Conservation (phyloP, 306 rosid species). For the Oxytropis ochrocephala region DNA sequence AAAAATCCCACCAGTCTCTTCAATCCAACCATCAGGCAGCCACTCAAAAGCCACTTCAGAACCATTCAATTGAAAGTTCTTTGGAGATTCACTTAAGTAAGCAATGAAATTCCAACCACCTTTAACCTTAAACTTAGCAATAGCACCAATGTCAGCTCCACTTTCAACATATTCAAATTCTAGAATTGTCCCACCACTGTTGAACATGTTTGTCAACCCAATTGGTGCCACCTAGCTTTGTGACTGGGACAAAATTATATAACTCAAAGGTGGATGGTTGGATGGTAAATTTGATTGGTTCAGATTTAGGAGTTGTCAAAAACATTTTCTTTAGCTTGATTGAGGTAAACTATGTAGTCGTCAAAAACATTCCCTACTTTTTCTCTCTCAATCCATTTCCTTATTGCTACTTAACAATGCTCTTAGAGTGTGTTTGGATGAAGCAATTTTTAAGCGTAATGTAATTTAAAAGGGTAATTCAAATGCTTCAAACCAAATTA, state of each 20-base stretch:
- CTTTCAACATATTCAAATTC: slow-evolving; percentile 40
- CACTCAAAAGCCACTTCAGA: slow-evolving; percentile 45
- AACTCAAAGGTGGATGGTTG: too few relatives aligned
- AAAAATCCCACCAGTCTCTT: slow-evolving; percentile 34
- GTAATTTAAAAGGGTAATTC: too few relatives aligned
- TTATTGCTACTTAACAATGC: too few relatives aligned
- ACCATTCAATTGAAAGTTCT: slow-evolving; percentile 44
- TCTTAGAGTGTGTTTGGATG: too few relatives aligned
- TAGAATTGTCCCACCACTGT: slow-evolving; percentile 53
- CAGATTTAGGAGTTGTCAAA: slow-evolving; percentile 38
- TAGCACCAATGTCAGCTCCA: too few relatives aligned
- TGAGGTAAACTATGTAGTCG: slow-evolving; percentile 50
- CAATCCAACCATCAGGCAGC: slow-evolving; percentile 51
- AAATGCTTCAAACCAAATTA: too few relatives aligned
- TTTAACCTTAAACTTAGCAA: too few relatives aligned
- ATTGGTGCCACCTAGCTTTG: slow-evolving; percentile 51
- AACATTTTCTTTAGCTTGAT: slow-evolving; percentile 37
- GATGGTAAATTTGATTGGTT: slow-evolving; percentile 19
- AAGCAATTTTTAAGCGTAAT: too few relatives aligned
- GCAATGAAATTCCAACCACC: too few relatives aligned
- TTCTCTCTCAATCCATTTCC: too few relatives aligned
- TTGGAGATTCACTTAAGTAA: slow-evolving; percentile 31
- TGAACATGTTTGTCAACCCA: slow-evolving; percentile 69
- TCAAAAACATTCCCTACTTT: too few relatives aligned
- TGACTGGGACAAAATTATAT: neutral